A percentile compares a stretch with the other conserved stretches of the same genome.
phyloP scores from a whole-genome alignment of 306 rosid species.

The Boehmeria nivea region DNA sequence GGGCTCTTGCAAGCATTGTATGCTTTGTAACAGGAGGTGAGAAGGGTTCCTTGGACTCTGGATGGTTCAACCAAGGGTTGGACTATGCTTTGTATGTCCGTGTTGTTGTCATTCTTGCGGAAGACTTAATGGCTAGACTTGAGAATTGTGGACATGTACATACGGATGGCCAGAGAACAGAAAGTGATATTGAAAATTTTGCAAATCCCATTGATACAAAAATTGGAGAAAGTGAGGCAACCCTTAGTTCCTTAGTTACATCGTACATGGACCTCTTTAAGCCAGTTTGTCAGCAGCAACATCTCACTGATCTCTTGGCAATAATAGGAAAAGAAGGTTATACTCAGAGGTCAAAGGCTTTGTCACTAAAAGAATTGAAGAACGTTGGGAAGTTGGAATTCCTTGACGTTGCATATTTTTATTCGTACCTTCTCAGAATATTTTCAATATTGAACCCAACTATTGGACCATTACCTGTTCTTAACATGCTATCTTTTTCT shows the following conservation, averaged over 20 bases:
- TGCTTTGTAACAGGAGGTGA: conserved; percentile 57
- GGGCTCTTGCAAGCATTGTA: conserved; percentile 83
- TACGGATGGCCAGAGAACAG: conserved; percentile 40
- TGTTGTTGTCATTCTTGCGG: conserved; percentile 55
- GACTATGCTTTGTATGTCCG: conserved; percentile 56
- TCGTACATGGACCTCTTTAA: conserved; percentile 58
- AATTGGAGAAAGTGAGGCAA: conserved; percentile 34
- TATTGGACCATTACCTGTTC: conserved; percentile 66
- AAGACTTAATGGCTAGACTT: conserved; percentile 52
- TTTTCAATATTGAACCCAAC: conserved; percentile 58
- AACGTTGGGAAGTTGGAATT: conserved; percentile 51
- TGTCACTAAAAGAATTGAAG: conserved; percentile 32
- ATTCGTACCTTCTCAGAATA: conserved; percentile 68
- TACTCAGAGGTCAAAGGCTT: conserved; percentile 24
- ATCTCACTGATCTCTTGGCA: conserved; percentile 73
- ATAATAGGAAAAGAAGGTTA: conserved; percentile 28
- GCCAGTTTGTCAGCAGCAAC: conserved; percentile 90
- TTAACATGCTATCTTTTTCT: conserved; percentile 89
- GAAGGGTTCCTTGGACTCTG: conserved; percentile 41
- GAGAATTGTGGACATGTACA: conserved; percentile 43
- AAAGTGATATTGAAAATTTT: conserved; percentile 34
- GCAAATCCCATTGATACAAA: conserved; percentile 27
- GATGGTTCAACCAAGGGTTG: conserved; percentile 59
- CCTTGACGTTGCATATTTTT: conserved; percentile 63
- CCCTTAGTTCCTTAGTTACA: conserved; percentile 38